A percentile compares a stretch with the other conserved stretches of the same genome.
These are phyloP conservation scores for Phytopythium litorale DNA, from an alignment of 352 stramenopile genomes.

Conservation along the genomic window DNA sequence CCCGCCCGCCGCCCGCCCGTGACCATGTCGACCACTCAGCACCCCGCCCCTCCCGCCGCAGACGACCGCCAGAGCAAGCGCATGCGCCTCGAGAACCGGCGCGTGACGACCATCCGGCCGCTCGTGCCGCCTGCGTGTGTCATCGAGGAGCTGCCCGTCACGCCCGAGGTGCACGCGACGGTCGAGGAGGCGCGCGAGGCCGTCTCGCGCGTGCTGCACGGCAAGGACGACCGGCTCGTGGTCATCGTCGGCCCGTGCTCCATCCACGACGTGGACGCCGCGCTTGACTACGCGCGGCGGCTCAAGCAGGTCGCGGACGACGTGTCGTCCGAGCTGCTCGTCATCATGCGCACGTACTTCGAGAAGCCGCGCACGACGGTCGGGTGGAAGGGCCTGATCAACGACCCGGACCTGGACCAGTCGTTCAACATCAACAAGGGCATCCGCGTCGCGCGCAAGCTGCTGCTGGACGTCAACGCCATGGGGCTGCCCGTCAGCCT, in stretches of 20 bases:
- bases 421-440: slow-evolving; percentile 90
- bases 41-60: slow-evolving; percentile 14
- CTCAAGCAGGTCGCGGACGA: slow-evolving; percentile 55
- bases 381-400: slow-evolving; percentile 85
- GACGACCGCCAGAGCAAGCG: slow-evolving; percentile 48
- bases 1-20: not conserved
- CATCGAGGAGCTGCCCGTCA: slow-evolving; percentile 72
- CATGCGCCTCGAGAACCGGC: slow-evolving; percentile 63
- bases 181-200: slow-evolving; percentile 45
- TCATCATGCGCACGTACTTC: slow-evolving; percentile 89
- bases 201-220: slow-evolving; percentile 59
- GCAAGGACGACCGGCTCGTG: slow-evolving; percentile 64
- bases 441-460: slow-evolving; percentile 75
- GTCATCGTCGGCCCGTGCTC: slow-evolving; percentile 79
- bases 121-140: slow-evolving; percentile 66
- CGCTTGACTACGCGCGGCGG: slow-evolving; percentile 66
- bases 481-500: slow-evolving; percentile 71
- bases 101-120: slow-evolving; percentile 68
- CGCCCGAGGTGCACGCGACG: slow-evolving; percentile 58
- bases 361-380: slow-evolving; percentile 84
- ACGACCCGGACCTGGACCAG: slow-evolving; percentile 79
- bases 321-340: slow-evolving; percentile 56
- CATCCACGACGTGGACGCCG: slow-evolving; percentile 75
- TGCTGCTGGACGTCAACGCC: slow-evolving; percentile 80
- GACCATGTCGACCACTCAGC: slow-evolving; percentile 27